phyloP scores from a whole-genome alignment of 179 eudicot genomes.

The Beta macrorhiza region DNA sequence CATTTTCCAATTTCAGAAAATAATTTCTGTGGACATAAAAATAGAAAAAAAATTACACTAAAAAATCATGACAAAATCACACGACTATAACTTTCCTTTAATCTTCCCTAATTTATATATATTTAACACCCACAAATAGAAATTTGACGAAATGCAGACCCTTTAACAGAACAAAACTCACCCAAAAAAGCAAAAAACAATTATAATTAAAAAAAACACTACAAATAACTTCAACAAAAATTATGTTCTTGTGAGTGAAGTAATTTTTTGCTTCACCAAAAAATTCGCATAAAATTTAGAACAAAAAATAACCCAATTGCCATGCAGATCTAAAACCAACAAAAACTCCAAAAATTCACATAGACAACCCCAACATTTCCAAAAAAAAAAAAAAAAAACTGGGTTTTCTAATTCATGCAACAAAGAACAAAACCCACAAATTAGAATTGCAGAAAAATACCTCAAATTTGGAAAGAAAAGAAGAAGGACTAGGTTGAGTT shows the following conservation, averaged over 20 bases:
- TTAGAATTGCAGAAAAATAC: slow-evolving; percentile 14
- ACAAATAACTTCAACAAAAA: not conserved
- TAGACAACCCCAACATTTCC: not conserved
- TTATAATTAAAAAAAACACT: not conserved
- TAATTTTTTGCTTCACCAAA: no score
- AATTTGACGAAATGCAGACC: not conserved
- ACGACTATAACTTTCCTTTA: not conserved
- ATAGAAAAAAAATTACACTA: not conserved
- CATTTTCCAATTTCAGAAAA: not conserved
- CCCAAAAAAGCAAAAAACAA: no score
- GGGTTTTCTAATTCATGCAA: not conserved
- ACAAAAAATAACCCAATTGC: not conserved
- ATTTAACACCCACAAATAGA: not conserved
- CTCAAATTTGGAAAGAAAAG: slow-evolving; percentile 33
- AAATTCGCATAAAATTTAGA: not conserved
- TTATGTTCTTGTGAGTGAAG: no score
- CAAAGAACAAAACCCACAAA: slow-evolving; percentile 4
- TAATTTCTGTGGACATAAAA: not conserved
- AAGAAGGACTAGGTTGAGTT: slow-evolving; percentile 20
- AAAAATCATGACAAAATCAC: not conserved
- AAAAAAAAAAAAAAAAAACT: slow-evolving; percentile 5
- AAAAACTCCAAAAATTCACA: not conserved
- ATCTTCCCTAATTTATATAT: not conserved
- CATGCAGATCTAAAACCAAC: slow-evolving; percentile 31
- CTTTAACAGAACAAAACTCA: not conserved